Evolutionary conservation across 208 protist species (phyloP).

Genomic region (Jaenimonas drosophilae): DNA sequence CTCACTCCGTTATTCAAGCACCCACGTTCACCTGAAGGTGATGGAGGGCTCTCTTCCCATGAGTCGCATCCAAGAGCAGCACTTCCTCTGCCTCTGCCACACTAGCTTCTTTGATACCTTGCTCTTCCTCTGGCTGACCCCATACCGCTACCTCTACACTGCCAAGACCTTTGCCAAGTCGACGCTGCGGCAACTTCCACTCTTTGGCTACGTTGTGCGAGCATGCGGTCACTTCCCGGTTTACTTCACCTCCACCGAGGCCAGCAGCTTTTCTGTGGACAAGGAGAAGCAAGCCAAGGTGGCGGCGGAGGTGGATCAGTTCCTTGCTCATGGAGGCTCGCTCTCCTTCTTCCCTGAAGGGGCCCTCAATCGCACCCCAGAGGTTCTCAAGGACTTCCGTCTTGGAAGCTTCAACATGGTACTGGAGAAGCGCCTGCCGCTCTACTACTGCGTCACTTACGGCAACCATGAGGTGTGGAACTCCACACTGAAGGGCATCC

Average conservation of each 20-base stretch:
- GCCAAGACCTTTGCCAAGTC: slow-evolving; percentile 71
- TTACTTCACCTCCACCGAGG: slow-evolving; percentile 59
- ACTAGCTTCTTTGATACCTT: slow-evolving; percentile 83
- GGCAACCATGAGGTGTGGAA: slow-evolving; percentile 79
- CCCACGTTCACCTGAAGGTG: slow-evolving; percentile 48
- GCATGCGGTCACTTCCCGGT: slow-evolving; percentile 74
- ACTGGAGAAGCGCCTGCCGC: slow-evolving; percentile 35
- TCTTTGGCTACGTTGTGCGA: slow-evolving; percentile 64
- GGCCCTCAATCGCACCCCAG: slow-evolving; percentile 65
- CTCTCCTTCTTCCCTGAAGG: slow-evolving; percentile 85
- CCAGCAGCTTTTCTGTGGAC: slow-evolving; percentile 51
- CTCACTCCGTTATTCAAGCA: slow-evolving; percentile 29
- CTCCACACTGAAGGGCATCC: slow-evolving; percentile 29
- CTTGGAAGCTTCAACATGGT: slow-evolving; percentile 73
- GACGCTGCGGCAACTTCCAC: slow-evolving; percentile 45
- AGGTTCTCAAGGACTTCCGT: slow-evolving; percentile 72
- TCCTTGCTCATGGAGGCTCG: slow-evolving; percentile 35
- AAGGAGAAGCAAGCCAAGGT: slow-evolving; percentile 79
- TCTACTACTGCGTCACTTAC: slow-evolving; percentile 74
- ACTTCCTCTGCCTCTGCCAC: slow-evolving; percentile 70
- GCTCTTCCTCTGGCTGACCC: slow-evolving; percentile 46
- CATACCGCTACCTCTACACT: slow-evolving; percentile 35
- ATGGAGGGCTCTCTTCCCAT: slow-evolving; percentile 50
- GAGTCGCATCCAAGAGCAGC: slow-evolving; percentile 29
- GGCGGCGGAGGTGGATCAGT: slow-evolving; percentile 36